Conservation (phyloP, 2,329 filamentous ascomycete genomes). For the Bertia moriformis region DNA sequence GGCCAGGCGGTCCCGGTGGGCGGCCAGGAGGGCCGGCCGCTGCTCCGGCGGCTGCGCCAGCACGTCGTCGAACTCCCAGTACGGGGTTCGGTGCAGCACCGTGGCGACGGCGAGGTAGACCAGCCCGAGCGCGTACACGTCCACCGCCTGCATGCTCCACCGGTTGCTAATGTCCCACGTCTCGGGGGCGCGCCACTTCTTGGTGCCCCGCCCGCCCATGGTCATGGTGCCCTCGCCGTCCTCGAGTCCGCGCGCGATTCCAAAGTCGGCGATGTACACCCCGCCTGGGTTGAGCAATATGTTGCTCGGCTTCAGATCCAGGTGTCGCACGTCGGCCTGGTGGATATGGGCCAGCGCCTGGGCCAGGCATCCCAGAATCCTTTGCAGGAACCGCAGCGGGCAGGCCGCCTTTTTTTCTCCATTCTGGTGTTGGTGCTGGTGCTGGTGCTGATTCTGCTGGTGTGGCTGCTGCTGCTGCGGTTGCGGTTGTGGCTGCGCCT, state of each 20-base stretch:
- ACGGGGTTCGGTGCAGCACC: slow-evolving; percentile 22
- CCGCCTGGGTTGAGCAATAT: slow-evolving; percentile 27
- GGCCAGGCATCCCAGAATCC: slow-evolving; percentile 27
- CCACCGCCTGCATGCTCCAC: slow-evolving; percentile 29
- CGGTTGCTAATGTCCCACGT: slow-evolving; percentile 18
- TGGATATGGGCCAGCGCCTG: slow-evolving; percentile 26
- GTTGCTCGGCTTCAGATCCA: slow-evolving; percentile 31
- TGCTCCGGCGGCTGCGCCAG: slow-evolving; percentile 14
- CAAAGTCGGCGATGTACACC: slow-evolving; percentile 33
- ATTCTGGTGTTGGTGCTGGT: too few relatives aligned
- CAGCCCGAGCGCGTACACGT: slow-evolving; percentile 31
- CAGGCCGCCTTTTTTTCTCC: slow-evolving; percentile 7
- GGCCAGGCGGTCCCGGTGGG: not conserved
- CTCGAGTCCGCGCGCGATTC: slow-evolving; percentile 29
- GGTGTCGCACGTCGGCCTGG: slow-evolving; percentile 24
- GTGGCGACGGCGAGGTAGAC: slow-evolving; percentile 28
- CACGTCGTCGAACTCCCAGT: slow-evolving; percentile 22
- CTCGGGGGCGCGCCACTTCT: slow-evolving; percentile 29
- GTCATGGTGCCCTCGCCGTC: slow-evolving; percentile 28
- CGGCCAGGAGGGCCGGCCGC: slow-evolving; percentile 13
- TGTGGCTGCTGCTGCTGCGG: slow-evolving; percentile 6
- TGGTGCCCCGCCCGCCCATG: slow-evolving; percentile 22
- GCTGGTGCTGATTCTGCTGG: too few relatives aligned
- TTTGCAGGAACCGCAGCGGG: slow-evolving; percentile 24
- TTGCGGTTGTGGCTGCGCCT: slow-evolving; percentile 13